Conservation (phyloP, 176 grass and related monocot species). For the Puya raimondii region DNA sequence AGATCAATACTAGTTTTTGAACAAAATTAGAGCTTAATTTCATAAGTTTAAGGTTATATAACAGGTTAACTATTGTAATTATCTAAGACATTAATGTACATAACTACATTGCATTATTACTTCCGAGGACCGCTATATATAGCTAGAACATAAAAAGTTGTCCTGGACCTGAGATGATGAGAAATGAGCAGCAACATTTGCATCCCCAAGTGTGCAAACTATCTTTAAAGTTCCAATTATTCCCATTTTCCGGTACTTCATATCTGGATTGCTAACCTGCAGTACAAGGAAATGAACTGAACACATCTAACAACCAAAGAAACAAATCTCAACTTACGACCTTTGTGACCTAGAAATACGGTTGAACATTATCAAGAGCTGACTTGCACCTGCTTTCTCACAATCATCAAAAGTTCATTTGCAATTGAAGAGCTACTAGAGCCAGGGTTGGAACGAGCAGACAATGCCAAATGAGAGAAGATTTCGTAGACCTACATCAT, state of each 20-base stretch:
- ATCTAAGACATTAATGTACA: too few relatives aligned
- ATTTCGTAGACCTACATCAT: constrained; percentile 64
- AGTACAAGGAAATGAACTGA: neutral
- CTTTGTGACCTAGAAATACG: neutral
- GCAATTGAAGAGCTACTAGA: constrained; percentile 52
- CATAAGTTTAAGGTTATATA: neutral
- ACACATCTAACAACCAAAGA: neutral
- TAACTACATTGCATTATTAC: neutral
- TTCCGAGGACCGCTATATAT: neutral
- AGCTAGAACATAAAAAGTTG: too few relatives aligned
- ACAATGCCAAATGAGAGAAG: constrained; percentile 72
- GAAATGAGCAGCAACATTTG: constrained; percentile 32
- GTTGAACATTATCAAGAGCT: neutral
- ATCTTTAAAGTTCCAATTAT: constrained; percentile 92
- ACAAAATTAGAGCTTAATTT: too few relatives aligned
- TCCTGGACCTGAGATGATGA: constrained; percentile 55
- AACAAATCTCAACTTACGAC: constrained; percentile 10
- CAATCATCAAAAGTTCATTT: constrained; percentile 90
- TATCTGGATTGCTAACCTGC: constrained; percentile 86
- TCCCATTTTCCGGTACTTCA: constrained; percentile 85
- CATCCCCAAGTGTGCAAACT: constrained; percentile 54
- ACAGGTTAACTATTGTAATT: neutral
- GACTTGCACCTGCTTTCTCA: constrained; percentile 74
- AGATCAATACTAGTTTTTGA: too few relatives aligned
- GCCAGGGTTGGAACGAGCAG: constrained; percentile 47